A percentile compares a stretch with the other conserved stretches of the same genome.
phyloP scores from a whole-genome alignment of 306 rosid genomes.

The Medicago arabica region DNA sequence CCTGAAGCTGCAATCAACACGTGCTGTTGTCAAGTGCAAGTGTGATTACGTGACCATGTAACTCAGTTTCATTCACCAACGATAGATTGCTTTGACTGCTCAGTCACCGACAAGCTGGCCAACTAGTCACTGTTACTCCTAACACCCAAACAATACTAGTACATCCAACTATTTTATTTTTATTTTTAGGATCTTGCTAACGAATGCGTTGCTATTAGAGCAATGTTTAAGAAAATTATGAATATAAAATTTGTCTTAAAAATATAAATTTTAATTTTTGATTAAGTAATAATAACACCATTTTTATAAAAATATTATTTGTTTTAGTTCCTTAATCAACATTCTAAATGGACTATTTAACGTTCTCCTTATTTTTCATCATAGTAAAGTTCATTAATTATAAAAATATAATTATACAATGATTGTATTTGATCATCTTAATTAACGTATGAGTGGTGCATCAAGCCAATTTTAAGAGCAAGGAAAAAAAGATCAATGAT shows the following conservation, averaged over 20 bases:
- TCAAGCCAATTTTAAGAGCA: constrained; percentile 22
- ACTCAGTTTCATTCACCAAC: constrained; percentile 42
- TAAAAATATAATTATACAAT: constrained; percentile 5
- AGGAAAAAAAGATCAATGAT: constrained; percentile 31
- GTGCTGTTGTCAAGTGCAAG: constrained; percentile 63
- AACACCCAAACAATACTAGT: background rate
- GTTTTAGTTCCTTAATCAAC: too few relatives aligned
- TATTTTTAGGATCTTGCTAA: too few relatives aligned
- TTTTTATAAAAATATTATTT: too few relatives aligned
- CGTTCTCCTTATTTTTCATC: too few relatives aligned
- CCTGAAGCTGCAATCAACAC: constrained; percentile 75
- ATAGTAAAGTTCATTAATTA: constrained; percentile 20
- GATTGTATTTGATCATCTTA: constrained; percentile 10
- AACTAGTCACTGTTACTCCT: constrained; percentile 53
- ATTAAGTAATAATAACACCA: too few relatives aligned
- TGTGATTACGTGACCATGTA: constrained; percentile 61
- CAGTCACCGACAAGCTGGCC: constrained; percentile 67
- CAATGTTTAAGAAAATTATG: too few relatives aligned
- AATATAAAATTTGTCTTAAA: too few relatives aligned
- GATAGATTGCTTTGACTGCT: constrained; percentile 52
- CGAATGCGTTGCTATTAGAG: too few relatives aligned
- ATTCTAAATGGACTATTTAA: too few relatives aligned
- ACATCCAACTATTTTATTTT: background rate
- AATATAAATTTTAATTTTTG: too few relatives aligned
- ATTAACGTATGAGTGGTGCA: constrained; percentile 14